Conservation (phyloP, 2,329 filamentous ascomycete genomes). For the Emmonsiellopsis sp. region DNA sequence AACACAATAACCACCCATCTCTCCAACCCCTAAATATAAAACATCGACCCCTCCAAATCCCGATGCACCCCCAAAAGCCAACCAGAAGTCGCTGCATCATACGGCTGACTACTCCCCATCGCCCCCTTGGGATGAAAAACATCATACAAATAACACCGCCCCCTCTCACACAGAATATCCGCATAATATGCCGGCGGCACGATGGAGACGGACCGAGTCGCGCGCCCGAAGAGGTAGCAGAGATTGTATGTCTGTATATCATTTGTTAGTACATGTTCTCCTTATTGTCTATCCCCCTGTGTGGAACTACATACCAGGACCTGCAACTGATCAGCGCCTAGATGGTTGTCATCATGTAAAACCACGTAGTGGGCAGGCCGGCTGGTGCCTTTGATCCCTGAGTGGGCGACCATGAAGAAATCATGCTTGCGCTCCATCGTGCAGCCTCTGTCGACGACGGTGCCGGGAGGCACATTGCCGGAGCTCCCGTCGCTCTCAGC, state of each 20-base stretch:
- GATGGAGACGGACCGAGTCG: constrained; percentile 76
- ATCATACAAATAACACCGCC: constrained; percentile 54
- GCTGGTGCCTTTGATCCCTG: constrained; percentile 71
- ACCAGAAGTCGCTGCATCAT: constrained; percentile 33
- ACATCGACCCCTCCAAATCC: constrained; percentile 26
- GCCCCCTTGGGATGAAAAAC: constrained; percentile 3
- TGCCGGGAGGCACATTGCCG: constrained; percentile 63
- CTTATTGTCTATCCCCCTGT: too few relatives aligned
- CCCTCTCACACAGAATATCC: constrained; percentile 71
- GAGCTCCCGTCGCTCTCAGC: constrained; percentile 40
- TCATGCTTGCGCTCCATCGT: constrained; percentile 67
- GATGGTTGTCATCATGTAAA: constrained; percentile 48
- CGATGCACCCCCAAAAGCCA: constrained; percentile 16
- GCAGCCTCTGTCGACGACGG: constrained; percentile 74
- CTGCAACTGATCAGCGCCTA: constrained; percentile 42
- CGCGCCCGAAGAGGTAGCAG: constrained; percentile 74
- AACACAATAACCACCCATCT: not conserved
- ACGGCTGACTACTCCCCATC: constrained; percentile 16
- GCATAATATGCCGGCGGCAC: constrained; percentile 87
- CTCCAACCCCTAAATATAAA: constrained; percentile 19
- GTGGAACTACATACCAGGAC: constrained; percentile 4
- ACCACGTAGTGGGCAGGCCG: constrained; percentile 78
- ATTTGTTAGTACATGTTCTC: constrained; percentile 45
- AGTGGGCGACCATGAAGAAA: constrained; percentile 76
- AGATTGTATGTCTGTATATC: constrained; percentile 37